These are phyloP conservation scores for Pneumocystis carinii DNA, from an alignment of 1,139 yeast genomes.

Conservation along the genomic window DNA sequence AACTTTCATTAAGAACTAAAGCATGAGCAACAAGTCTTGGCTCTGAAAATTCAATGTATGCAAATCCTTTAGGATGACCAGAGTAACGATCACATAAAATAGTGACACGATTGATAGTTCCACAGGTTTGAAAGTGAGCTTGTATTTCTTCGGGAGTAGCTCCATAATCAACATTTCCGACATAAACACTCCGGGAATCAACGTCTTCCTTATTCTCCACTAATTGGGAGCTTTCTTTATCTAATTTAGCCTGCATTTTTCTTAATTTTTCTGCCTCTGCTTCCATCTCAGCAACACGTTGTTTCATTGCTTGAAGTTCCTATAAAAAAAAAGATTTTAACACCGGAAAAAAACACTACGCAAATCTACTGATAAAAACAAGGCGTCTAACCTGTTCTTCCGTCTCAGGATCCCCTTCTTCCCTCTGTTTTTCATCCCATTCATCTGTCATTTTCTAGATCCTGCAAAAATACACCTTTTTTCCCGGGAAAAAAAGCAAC, in stretches of 20 bases:
- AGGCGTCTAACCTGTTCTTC: neutral
- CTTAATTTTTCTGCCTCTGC: constrained; percentile 41
- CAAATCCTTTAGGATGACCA: constrained; percentile 75
- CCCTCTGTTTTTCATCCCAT: neutral
- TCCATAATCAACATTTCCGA: constrained; percentile 75
- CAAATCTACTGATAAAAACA: neutral
- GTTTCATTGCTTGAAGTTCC: constrained; percentile 19
- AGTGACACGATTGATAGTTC: constrained; percentile 71
- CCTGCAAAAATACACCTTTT: neutral
- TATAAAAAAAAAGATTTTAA: constrained; percentile 2
- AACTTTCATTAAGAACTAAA: constrained; percentile 47
- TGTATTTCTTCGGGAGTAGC: constrained; percentile 71
- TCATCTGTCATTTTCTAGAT: neutral
- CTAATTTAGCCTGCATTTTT: constrained; percentile 38
- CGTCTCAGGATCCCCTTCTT: neutral
- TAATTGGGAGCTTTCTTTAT: constrained; percentile 30
- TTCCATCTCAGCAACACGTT: constrained; percentile 32
- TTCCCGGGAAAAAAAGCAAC: neutral
- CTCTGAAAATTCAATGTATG: constrained; percentile 66
- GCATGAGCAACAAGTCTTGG: constrained; percentile 50
- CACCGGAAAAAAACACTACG: neutral
- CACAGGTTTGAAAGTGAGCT: constrained; percentile 58
- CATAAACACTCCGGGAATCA: constrained; percentile 70
- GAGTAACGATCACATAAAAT: constrained; percentile 55
- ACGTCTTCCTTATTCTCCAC: constrained; percentile 40